Conservation (phyloP, 768 basidiomycete species). For the Kwoniella mangroviensis region DNA sequence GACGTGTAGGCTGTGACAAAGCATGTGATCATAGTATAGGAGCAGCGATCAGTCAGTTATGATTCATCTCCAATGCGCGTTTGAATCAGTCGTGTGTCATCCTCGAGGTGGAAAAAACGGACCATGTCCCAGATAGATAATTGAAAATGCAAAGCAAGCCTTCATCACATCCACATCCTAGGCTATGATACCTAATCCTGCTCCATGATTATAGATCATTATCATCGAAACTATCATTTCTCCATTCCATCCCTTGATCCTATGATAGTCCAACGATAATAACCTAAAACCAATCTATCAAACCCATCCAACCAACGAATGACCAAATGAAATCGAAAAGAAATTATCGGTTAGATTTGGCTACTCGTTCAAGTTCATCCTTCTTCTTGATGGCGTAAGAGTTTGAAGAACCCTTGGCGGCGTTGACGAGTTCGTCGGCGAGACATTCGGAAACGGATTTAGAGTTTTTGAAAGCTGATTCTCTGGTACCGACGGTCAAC, state of each 20-base stretch:
- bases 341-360: conserved; percentile 98
- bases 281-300: background rate
- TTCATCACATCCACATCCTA: conserved; percentile 11
- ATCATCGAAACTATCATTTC: background rate
- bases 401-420: conserved; percentile 99
- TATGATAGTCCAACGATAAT: background rate
- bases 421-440: conserved; percentile 99
- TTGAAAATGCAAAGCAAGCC: conserved; percentile 14
- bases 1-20: background rate
- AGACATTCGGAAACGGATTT: conserved; percentile 99
- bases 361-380: conserved; percentile 99
- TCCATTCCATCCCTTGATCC: background rate
- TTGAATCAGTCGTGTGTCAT: too few species aligned
- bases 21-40: background rate
- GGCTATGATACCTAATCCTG: background rate
- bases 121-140: background rate
- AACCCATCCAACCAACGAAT: background rate
- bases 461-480: conserved; percentile 99
- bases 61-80: too few species aligned
- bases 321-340: conserved; percentile 2
- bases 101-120: background rate
- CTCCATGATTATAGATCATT: background rate
- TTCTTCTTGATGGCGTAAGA: conserved; percentile 99
- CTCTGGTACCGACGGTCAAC: conserved; percentile 95
- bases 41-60: background rate